A percentile compares a stretch with the other conserved stretches of the same genome.
phyloP scores from a whole-genome alignment of 1,284 basidiomycete species.

The Apiotrichum sp. region DNA sequence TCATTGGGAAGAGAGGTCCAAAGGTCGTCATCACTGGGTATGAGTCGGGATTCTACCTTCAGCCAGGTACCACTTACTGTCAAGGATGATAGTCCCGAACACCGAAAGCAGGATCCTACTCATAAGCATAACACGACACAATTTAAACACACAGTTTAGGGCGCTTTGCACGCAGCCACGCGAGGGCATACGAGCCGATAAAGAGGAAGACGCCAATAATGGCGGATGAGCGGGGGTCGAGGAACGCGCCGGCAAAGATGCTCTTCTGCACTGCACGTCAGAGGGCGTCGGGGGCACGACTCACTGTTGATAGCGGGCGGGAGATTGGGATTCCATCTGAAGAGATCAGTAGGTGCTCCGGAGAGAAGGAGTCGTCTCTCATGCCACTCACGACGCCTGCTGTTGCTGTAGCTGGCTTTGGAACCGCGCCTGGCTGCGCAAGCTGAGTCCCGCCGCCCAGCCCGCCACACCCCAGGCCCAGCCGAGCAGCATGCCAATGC shows the following conservation, averaged over 20 bases:
- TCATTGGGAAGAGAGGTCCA: slow-evolving; percentile 58
- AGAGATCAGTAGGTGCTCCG: too few species aligned
- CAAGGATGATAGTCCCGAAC: slow-evolving; percentile 49
- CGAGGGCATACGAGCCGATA: slow-evolving; percentile 58
- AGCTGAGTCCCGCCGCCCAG: slow-evolving; percentile 60
- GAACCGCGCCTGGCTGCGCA: slow-evolving; percentile 52
- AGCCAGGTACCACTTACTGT: too few species aligned
- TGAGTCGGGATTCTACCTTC: slow-evolving; percentile 51
- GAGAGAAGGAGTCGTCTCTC: too few species aligned
- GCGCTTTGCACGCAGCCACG: slow-evolving; percentile 55
- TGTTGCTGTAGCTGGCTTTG: neutral
- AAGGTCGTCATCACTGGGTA: slow-evolving; percentile 56
- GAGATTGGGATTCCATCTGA: slow-evolving; percentile 50
- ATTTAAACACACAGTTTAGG: slow-evolving; percentile 53
- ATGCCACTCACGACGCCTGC: neutral
- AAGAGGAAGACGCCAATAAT: slow-evolving; percentile 69
- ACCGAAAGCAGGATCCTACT: slow-evolving; percentile 52
- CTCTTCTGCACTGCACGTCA: slow-evolving; percentile 46
- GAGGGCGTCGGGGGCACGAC: too few species aligned
- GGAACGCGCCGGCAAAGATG: slow-evolving; percentile 61
- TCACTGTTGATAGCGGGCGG: slow-evolving; percentile 52
- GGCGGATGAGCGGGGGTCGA: slow-evolving; percentile 55
- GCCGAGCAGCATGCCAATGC: slow-evolving; percentile 59
- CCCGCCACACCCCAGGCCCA: slow-evolving; percentile 70
- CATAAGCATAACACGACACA: neutral